Base-by-base conservation (phyloP, 176 grass and related monocot species). In the Oryza nivara region DNA sequence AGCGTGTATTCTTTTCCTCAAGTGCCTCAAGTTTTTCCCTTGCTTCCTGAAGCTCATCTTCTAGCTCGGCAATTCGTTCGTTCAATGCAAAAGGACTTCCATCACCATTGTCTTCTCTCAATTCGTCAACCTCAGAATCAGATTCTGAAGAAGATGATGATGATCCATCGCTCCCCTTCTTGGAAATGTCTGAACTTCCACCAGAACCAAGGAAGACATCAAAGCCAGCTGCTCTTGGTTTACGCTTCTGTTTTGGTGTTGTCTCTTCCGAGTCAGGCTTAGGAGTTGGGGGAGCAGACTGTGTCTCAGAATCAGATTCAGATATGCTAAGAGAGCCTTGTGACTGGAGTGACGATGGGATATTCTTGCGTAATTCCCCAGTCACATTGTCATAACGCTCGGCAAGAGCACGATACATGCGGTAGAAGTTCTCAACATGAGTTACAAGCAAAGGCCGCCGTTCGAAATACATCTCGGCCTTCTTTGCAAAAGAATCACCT, bases 351-450 rank as follows among this genome's bases (percentile, higher is more conserved):
- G 88, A 86, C 56, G 91, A 91, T 43, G 80, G 82, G 60, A 98
- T 84, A 75, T 95, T 90, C 86, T 94, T 92, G 65, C 89, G 93
- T 45, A 98, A 68, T 72, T 95, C 93, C 14, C 96, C 93, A 30
- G 96, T 98, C 73, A 98, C 93, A 38, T 95, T 91, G 66, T 98
- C 96, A 81, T 98, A 98, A n/a, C 93, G 87, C 86, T 98, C 93
- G 63, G 96, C 96, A 38, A 98, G 88, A 65, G 96, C 82, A 83
- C 96, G 91, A 70, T 98, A 95, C 96, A 98, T 98, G 64, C 93
- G 91, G 75, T 95, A 92, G 72, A 95, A 95, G 56, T 93, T 93
- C 77, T 98, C 96, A 5, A 98, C 96, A 81, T 90, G 89, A 41
- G 83, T 85, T 25, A 98, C 77, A 51, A 98, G 88, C 74, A 88